A percentile compares a stretch with the other conserved stretches of the same genome.
Conservation (phyloP, 2,329 filamentous ascomycete genomes). For the Cryphonectria carpinicola region DNA sequence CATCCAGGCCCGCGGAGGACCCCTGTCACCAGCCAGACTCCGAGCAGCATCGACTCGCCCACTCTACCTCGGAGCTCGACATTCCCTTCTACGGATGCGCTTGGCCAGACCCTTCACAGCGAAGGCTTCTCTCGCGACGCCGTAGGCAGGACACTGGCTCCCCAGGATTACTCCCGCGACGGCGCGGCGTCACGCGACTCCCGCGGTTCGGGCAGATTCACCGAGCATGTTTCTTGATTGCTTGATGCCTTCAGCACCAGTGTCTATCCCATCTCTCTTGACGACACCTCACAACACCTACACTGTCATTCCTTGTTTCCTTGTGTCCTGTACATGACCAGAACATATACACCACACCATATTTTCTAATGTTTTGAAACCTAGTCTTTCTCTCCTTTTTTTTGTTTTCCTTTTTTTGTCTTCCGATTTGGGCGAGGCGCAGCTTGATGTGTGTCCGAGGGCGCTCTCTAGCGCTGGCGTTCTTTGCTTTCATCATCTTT, state of each 20-base stretch:
- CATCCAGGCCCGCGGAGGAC: conserved; percentile 69
- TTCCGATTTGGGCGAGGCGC: background rate
- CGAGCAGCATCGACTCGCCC: conserved; percentile 23
- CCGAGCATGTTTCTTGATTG: conserved; percentile 25
- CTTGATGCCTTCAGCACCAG: background rate
- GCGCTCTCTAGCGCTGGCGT: conserved; percentile 27
- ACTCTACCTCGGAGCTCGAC: conserved; percentile 23
- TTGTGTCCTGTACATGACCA: conserved; percentile 27
- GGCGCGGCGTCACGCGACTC: conserved; percentile 22
- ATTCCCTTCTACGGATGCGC: conserved; percentile 28
- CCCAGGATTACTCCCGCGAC: conserved; percentile 26
- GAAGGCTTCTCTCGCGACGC: conserved; percentile 12
- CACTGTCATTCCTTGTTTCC: conserved; percentile 1
- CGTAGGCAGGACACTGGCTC: conserved; percentile 26
- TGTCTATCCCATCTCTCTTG: background rate
- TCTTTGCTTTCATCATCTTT: conserved; percentile 28
- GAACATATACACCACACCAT: conserved; percentile 25
- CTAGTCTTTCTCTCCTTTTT: conserved; percentile 8
- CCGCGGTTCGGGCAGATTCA: conserved; percentile 26
- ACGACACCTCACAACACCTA: conserved; percentile 13
- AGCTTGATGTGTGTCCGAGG: conserved; percentile 25
- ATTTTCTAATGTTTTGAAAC: conserved; percentile 29
- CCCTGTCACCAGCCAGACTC: conserved; percentile 49
- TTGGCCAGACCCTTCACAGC: conserved; percentile 27
- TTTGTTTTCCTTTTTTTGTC: background rate